Base-by-base conservation (phyloP, 1,284 basidiomycete genomes). In the Boletus smithii region DNA sequence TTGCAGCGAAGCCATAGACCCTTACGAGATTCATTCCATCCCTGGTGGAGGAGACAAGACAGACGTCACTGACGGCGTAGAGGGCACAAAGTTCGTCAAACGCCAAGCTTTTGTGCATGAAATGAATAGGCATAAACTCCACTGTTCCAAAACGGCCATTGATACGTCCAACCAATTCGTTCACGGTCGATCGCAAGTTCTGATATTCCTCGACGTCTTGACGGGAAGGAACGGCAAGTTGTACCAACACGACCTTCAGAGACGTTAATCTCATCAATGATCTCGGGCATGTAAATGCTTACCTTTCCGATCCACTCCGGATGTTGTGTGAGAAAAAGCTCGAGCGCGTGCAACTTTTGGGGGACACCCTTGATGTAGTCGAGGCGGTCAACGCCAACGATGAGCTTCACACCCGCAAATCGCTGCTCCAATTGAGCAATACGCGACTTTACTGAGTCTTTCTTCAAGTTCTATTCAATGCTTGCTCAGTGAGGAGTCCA, bases 341-440 rank as follows among this genome's bases (percentile, higher is more conserved):
- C 97, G 48, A 99, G 79, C 0, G 92, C 95, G 66, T 98, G 94
- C 46, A 99, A 73, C 69, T 99, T 99, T 68, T 99, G 95, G 3
- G 95, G 95, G 23, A 99, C 93, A 63, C 95, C 95, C 76, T 99
- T 99, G 84, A 99, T 99, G 72, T 99, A 99, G 68, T 99, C 97
- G 43, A 99, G 77, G 36, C 95, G 85, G 68, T 99, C 97, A 32
- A 99, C 95, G 48, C 95, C 97, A 51, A 99, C 93, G 65, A 99
- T 97, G 64, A 99, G 87, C 71, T 98, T 98, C 65, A 95, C 91
- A 40, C 91, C 95, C 37, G 87, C 83, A 69, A 98, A 99, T 36
- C 95, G 83, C 44, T 90, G 83, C 69, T 95, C 86, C 26, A 99
- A 79, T 53, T 86, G 80, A 32, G 77, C 67, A 51, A 99, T 84